phyloP scores from a whole-genome alignment of 2,329 filamentous ascomycete species.

The Fusarium sp. region DNA sequence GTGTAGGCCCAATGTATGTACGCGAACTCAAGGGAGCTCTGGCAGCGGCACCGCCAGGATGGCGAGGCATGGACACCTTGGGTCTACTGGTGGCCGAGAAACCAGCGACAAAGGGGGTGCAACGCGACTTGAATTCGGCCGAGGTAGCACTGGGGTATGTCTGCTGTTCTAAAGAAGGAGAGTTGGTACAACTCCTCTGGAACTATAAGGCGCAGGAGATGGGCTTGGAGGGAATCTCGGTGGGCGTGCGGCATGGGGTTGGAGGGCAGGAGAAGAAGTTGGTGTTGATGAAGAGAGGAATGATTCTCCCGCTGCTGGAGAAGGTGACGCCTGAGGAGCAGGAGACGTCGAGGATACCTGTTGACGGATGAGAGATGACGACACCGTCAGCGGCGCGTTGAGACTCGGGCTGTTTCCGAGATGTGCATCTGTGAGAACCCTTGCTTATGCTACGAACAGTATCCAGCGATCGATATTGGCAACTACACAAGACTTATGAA shows the following conservation, averaged over 20 bases:
- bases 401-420: neutral
- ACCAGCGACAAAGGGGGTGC: conserved; percentile 81
- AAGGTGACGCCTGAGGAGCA: conserved; percentile 5
- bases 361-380: conserved; percentile 2
- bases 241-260: conserved; percentile 59
- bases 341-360: conserved; percentile 1
- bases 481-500: neutral
- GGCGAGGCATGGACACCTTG: conserved; percentile 74
- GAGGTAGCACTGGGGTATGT: conserved; percentile 78
- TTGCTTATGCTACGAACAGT: neutral
- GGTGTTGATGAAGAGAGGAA: conserved; percentile 65
- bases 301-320: conserved; percentile 47
- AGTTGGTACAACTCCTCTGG: conserved; percentile 78
- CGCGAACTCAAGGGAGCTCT: conserved; percentile 87
- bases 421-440: neutral
- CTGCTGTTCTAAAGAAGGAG: conserved; percentile 69
- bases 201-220: conserved; percentile 72
- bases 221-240: conserved; percentile 71
- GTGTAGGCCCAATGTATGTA: conserved; percentile 69
- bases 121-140: conserved; percentile 74
- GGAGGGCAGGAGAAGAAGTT: conserved; percentile 54
- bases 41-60: conserved; percentile 77
- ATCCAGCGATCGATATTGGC: neutral
- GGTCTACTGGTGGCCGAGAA: conserved; percentile 78
- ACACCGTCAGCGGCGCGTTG: neutral